Evolutionary conservation across 2,329 filamentous ascomycete species (phyloP), one percentile per base, ranked within the genome.

Genomic region (Stachybotrys elegans): DNA sequence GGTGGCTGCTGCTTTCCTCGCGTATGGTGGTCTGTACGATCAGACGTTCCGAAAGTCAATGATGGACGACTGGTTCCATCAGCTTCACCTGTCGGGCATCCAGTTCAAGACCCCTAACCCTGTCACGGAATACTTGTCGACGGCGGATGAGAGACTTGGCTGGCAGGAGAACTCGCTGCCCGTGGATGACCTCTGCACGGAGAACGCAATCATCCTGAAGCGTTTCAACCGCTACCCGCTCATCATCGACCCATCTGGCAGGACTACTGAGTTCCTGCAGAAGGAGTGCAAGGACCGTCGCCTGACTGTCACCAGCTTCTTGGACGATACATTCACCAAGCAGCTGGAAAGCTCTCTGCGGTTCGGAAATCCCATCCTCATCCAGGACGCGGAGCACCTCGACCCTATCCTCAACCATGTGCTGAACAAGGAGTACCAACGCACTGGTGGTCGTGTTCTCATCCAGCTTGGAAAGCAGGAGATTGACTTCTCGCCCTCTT

Each of bases 361-460:
- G 61, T 98, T 98, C 68, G 93, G 93, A 59, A 98, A 98, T 61
- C 92, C 93, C 2, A 98, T 98, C 53, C 80, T 98, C 48, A 98
- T 98, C 48, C 93, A 98, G 66, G 93, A 98, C 64, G 94, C 93
- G 1, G 94, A 98, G 68, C 88, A 98, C 62, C 73, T 98, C 45
- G 93, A 98, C 60, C 94, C 94, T 1, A 91, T 98, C 47, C 83
- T 98, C 57, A 98, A 97, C 60, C 93, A 98, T 57, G 92, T 98
- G 44, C 81, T 98, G 67, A 98, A 98, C 72, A 98, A 98, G 66
- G 93, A 98, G 62, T 98, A 98, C 66, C 94, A 98, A 68, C 94
- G 91, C 72, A 98, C 94, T 22, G 93, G 93, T 54, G 93, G 93
- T 19, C 92, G 93, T 78, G 92, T 97, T 37, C 82, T 98, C 43